A percentile compares a stretch with the other conserved stretches of the same genome.
Conservation (phyloP, 331 rosid genomes). For the Arachis monticola region DNA sequence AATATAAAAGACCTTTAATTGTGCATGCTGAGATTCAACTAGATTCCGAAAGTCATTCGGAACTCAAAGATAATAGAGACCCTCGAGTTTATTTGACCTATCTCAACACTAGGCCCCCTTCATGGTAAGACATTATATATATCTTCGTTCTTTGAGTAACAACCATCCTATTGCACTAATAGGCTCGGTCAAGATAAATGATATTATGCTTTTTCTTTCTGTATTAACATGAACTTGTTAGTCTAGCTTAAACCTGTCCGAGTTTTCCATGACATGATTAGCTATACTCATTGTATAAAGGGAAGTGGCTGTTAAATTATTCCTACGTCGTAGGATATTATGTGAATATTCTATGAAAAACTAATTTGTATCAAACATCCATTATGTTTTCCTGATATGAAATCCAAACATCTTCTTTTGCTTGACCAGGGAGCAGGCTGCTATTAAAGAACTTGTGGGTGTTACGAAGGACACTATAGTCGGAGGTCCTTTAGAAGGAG, state of each 20-base stretch:
- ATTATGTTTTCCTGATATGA: neutral
- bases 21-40: slow-evolving; percentile 83
- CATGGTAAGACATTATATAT: slow-evolving; percentile 64
- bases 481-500: slow-evolving; percentile 87
- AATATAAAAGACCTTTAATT: slow-evolving; percentile 81
- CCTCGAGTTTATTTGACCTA: slow-evolving; percentile 72
- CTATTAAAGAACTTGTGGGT: slow-evolving; percentile 71
- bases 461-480: slow-evolving; percentile 71
- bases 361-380: slow-evolving; percentile 13
- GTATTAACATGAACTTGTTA: slow-evolving; percentile 10
- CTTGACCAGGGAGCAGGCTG: slow-evolving; percentile 87
- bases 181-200: neutral
- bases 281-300: neutral
- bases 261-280: slow-evolving; percentile 9
- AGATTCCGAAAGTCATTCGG: slow-evolving; percentile 52
- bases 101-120: slow-evolving; percentile 85
- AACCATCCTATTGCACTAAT: slow-evolving; percentile 9
- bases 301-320: slow-evolving; percentile 15
- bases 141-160: slow-evolving; percentile 29
- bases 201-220: neutral
- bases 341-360: slow-evolving; percentile 25
- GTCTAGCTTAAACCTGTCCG: neutral
- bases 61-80: slow-evolving; percentile 47
- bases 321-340: neutral
- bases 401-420: neutral